Evolutionary conservation across 805 yeast species (phyloP).

Genomic region (Lachancea cidri): DNA sequence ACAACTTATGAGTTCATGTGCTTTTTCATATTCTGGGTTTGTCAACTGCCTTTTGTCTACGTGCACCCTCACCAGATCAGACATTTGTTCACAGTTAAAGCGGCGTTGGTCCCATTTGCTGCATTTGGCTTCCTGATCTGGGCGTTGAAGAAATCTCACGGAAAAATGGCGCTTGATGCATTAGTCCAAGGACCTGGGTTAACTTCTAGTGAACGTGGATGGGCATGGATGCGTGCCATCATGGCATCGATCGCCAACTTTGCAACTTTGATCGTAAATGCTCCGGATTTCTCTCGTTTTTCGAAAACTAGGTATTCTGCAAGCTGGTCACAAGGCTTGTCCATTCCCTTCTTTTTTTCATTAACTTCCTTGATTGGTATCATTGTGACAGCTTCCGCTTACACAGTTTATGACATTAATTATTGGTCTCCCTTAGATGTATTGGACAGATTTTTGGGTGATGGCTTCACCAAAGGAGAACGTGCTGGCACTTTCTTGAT

Average conservation of each 20-base stretch:
- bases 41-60: slow-evolving; percentile 74
- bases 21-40: slow-evolving; percentile 78
- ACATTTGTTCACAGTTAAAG: slow-evolving; percentile 79
- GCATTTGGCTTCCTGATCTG: slow-evolving; percentile 80
- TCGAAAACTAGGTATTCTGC: slow-evolving; percentile 53
- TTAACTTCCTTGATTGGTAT: slow-evolving; percentile 82
- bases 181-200: slow-evolving; percentile 37
- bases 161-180: slow-evolving; percentile 35
- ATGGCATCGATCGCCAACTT: slow-evolving; percentile 84
- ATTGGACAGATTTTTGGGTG: slow-evolving; percentile 55
- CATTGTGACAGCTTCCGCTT: slow-evolving; percentile 74
- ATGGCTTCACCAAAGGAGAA: slow-evolving; percentile 45
- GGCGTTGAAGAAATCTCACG: slow-evolving; percentile 76
- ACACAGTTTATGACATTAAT: slow-evolving; percentile 58
- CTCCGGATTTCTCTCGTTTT: slow-evolving; percentile 86
- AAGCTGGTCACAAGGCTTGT: slow-evolving; percentile 49
- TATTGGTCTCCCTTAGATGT: slow-evolving; percentile 86
- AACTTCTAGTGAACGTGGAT: slow-evolving; percentile 59
- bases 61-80: slow-evolving; percentile 78
- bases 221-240: slow-evolving; percentile 76
- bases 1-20: slow-evolving; percentile 69
- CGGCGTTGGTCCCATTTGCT: slow-evolving; percentile 73
- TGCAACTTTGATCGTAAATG: slow-evolving; percentile 82
- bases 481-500: slow-evolving; percentile 79
- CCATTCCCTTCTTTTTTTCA: slow-evolving; percentile 75